Conservation (phyloP, 106 monocot species). For the Amphibolis antarctica region DNA sequence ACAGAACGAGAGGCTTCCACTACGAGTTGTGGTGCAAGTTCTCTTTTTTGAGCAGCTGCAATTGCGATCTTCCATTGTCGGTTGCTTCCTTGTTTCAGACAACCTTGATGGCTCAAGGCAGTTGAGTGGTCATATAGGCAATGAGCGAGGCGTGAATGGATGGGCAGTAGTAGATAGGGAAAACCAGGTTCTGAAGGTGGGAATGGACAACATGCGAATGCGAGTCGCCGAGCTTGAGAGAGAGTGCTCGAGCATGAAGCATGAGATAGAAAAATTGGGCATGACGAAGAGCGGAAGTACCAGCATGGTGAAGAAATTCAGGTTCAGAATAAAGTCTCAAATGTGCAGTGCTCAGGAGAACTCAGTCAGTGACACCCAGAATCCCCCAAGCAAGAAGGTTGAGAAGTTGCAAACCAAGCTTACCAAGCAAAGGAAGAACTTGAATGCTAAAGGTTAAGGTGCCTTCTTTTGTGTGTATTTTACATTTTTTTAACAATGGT, state of each 20-base stretch:
- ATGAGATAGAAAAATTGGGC: conserved; percentile 10
- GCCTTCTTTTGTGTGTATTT: too few relatives aligned
- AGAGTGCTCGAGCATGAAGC: conserved; percentile 14
- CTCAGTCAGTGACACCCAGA: conserved; percentile 17
- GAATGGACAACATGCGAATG: conserved; percentile 28
- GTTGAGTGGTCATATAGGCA: conserved; percentile 7
- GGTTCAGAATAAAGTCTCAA: conserved; percentile 28
- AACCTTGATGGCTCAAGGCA: conserved; percentile 33
- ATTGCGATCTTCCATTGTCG: conserved; percentile 39
- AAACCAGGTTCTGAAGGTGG: conserved; percentile 29
- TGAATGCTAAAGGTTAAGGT: too few relatives aligned
- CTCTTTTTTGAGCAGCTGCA: conserved; percentile 80
- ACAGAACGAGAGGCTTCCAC: conserved; percentile 63
- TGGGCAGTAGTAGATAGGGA: conserved; percentile 19
- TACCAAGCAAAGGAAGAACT: neutral
- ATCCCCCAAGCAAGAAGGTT: neutral
- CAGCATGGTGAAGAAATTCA: conserved; percentile 15
- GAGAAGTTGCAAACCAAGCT: conserved; percentile 8
- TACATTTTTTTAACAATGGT: too few relatives aligned
- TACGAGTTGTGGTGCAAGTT: conserved; percentile 50
- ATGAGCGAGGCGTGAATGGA: conserved; percentile 9
- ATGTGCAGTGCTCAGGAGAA: conserved; percentile 25
- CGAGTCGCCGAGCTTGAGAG: conserved; percentile 17
- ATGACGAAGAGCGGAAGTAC: conserved; percentile 3
- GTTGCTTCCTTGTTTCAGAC: conserved; percentile 51